Conservation (phyloP, 192 early-diverging fungal species). For the Rhizophagus clarus region DNA sequence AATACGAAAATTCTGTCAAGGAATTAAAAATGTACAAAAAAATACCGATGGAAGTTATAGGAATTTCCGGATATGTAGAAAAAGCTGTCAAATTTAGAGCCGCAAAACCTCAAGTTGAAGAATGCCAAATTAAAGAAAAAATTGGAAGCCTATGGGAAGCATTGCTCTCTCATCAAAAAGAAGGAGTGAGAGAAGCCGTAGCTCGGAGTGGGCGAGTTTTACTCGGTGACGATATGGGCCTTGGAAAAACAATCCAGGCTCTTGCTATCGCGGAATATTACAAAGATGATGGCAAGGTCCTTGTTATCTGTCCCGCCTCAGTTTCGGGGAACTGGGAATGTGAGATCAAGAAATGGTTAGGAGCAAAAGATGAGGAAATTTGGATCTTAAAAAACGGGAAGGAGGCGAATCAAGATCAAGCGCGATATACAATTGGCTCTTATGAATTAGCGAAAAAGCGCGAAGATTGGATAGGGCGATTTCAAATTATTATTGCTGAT, state of each 20-base stretch:
- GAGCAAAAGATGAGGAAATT: slow-evolving; percentile 37
- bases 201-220: slow-evolving; percentile 38
- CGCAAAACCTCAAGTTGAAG: neutral
- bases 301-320: slow-evolving; percentile 50
- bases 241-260: slow-evolving; percentile 53
- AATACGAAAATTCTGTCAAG: neutral
- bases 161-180: slow-evolving; percentile 40
- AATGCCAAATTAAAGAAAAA: slow-evolving; percentile 1
- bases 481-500: slow-evolving; percentile 43
- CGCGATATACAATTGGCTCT: neutral
- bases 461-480: slow-evolving; percentile 3
- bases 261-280: slow-evolving; percentile 43
- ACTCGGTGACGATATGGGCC: slow-evolving; percentile 48
- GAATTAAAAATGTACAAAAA: neutral
- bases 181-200: slow-evolving; percentile 41
- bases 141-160: slow-evolving; percentile 26
- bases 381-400: neutral
- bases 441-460: neutral
- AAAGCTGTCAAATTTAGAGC: neutral
- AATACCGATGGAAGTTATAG: neutral
- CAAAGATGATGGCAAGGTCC: slow-evolving; percentile 43
- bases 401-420: slow-evolving; percentile 1
- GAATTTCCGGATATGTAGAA: neutral
- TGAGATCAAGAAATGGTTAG: slow-evolving; percentile 52
- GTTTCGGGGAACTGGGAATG: slow-evolving; percentile 42